Conservation (phyloP, 257 asterid species). For the Asclepias syriaca region DNA sequence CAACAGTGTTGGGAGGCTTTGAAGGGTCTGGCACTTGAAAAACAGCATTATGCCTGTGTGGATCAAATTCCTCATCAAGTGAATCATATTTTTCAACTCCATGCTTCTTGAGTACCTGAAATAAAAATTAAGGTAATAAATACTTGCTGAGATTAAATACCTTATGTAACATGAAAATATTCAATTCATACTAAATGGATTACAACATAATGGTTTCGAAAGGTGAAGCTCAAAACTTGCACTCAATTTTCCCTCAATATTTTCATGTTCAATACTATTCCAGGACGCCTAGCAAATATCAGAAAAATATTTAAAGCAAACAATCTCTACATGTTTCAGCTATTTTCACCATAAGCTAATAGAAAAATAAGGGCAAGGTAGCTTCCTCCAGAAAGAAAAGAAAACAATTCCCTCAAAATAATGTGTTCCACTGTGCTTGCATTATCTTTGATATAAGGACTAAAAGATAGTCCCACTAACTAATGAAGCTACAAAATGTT, state of each 20-base stretch:
- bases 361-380: neutral
- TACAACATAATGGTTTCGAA: neutral
- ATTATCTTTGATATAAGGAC: neutral
- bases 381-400: neutral
- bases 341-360: neutral
- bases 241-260: neutral
- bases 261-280: neutral
- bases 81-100: slow-evolving; percentile 75
- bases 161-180: neutral
- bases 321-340: neutral
- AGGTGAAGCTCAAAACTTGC: neutral
- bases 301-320: neutral
- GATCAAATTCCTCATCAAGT: slow-evolving; percentile 73
- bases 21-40: slow-evolving; percentile 93
- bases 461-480: neutral
- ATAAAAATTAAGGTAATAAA: neutral
- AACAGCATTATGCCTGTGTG: slow-evolving; percentile 86
- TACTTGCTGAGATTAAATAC: neutral
- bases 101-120: slow-evolving; percentile 74
- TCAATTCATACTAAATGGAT: neutral
- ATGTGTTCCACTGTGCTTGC: neutral
- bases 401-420: neutral
- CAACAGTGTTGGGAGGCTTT: slow-evolving; percentile 69
- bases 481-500: neutral
- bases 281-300: neutral